These are phyloP conservation scores for Plasmodium coatneyi DNA, from an alignment of 169 alveolate genomes.

Conservation along the genomic window DNA sequence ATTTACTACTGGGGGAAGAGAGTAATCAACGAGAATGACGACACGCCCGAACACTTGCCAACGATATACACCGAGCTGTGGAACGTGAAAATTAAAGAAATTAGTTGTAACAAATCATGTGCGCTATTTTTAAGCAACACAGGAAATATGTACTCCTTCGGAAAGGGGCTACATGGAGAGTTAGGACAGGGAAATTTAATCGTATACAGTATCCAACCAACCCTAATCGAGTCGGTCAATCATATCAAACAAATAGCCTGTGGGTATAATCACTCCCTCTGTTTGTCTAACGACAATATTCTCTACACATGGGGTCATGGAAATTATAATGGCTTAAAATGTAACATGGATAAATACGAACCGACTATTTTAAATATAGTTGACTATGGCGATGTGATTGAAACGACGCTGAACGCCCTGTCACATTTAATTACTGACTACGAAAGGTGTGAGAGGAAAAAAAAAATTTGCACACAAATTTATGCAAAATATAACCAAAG, in stretches of 20 bases:
- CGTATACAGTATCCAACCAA: slow-evolving; percentile 77
- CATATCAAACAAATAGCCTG: slow-evolving; percentile 78
- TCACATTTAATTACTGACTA: slow-evolving; percentile 65
- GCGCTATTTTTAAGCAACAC: slow-evolving; percentile 79
- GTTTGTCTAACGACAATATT: slow-evolving; percentile 58
- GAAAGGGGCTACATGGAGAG: slow-evolving; percentile 86
- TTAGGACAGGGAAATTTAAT: slow-evolving; percentile 81
- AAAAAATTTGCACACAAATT: slow-evolving; percentile 71
- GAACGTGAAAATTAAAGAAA: slow-evolving; percentile 78
- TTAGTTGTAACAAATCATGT: slow-evolving; percentile 80
- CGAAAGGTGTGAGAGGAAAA: slow-evolving; percentile 53
- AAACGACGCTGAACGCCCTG: slow-evolving; percentile 54
- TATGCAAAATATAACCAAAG: slow-evolving; percentile 79
- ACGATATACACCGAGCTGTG: slow-evolving; percentile 81
- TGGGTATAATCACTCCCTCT: slow-evolving; percentile 81
- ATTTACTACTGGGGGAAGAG: slow-evolving; percentile 75
- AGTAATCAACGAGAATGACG: slow-evolving; percentile 71
- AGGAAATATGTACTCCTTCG: slow-evolving; percentile 79
- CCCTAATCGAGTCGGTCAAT: slow-evolving; percentile 72
- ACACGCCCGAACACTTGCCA: slow-evolving; percentile 75
- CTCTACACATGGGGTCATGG: slow-evolving; percentile 85
- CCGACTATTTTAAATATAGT: slow-evolving; percentile 59
- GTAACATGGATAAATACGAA: slow-evolving; percentile 42
- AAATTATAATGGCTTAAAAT: slow-evolving; percentile 82
- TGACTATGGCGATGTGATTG: slow-evolving; percentile 74